phyloP scores from a whole-genome alignment of 306 rosid genomes.

The Trifolium pratense region DNA sequence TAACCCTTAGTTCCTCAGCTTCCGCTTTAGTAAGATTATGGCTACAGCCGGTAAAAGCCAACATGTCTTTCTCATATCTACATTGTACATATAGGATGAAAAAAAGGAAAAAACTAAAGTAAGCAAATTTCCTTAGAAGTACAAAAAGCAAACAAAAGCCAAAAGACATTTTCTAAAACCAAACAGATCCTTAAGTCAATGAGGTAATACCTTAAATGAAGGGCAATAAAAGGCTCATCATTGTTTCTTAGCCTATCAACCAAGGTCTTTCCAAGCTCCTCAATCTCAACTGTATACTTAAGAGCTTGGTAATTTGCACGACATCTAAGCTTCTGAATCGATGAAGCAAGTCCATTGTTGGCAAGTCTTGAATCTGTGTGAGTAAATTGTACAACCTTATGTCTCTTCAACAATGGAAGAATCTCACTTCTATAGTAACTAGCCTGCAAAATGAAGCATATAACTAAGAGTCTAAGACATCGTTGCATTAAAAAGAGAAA shows the following conservation, averaged over 20 bases:
- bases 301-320: slow-evolving; percentile 91
- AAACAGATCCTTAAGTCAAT: neutral
- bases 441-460: slow-evolving; percentile 67
- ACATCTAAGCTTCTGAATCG: slow-evolving; percentile 86
- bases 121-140: too few relatives aligned
- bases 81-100: slow-evolving; percentile 20
- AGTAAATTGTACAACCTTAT: slow-evolving; percentile 74
- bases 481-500: slow-evolving; percentile 11
- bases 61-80: slow-evolving; percentile 99
- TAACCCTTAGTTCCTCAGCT: slow-evolving; percentile 69
- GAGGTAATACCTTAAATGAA: slow-evolving; percentile 76
- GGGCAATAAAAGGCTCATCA: slow-evolving; percentile 80
- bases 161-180: neutral
- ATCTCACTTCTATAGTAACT: slow-evolving; percentile 90
- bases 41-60: slow-evolving; percentile 97
- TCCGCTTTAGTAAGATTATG: slow-evolving; percentile 83
- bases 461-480: slow-evolving; percentile 36
- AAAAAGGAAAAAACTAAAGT: too few relatives aligned
- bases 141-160: neutral
- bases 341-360: slow-evolving; percentile 83
- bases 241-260: slow-evolving; percentile 73
- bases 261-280: slow-evolving; percentile 77
- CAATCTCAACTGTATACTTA: slow-evolving; percentile 73
- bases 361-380: slow-evolving; percentile 93
- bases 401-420: slow-evolving; percentile 65